Base-by-base conservation (phyloP, 257 asterid genomes). In the Solanum paucissectum region DNA sequence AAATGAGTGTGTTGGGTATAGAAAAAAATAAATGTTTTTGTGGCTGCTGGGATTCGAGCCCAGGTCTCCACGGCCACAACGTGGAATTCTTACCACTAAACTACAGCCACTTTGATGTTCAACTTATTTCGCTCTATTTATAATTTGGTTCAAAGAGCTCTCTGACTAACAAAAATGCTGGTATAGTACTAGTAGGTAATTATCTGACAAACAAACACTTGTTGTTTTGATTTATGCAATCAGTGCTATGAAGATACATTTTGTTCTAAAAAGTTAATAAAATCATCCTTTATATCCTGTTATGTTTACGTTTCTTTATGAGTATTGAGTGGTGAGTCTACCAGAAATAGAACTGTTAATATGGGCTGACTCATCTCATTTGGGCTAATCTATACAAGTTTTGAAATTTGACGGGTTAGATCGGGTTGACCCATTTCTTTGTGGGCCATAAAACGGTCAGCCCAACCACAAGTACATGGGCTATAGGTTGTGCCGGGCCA, bases 41-140 rank as follows among this genome's bases (percentile, higher is more conserved):
- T 94, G 98, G 99, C 98, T 95, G 98, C 98, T 96, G 97, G 98
- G 97, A 95, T 96, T 96, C 97, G 97, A 95, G 99, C 98, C 97
- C 97, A 94, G 98, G 98, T 94, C 98, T 94, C 95, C 95, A 95
- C 95, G 97, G 98, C 98, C 99, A 94, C 98, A 95, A 94, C 97
- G 96, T 95, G 97, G 95, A 97, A 97, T 95, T 95, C 98, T 97
- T 5, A 94, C 98, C 98, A 94, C 98, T 94, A 95, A 94, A 97
- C 98, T 96, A 94, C 96, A 94, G 96, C 98, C 95, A 36, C 40
- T 37, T 37, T 37, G 40, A 40, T 42, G 46, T 40, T 52, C 4
- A 52, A 16, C 0, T 2, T 2, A 9, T 52, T 52, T 52, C 60
- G 3, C 60, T 49, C 0, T 49, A 49, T 0, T 49, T 16, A 16